Percentiles rank a stretch among this genome's conserved stretches.
These are phyloP conservation scores for Trichophyton mentagrophytes DNA, from an alignment of 2,329 filamentous ascomycete genomes.

Conservation along the genomic window DNA sequence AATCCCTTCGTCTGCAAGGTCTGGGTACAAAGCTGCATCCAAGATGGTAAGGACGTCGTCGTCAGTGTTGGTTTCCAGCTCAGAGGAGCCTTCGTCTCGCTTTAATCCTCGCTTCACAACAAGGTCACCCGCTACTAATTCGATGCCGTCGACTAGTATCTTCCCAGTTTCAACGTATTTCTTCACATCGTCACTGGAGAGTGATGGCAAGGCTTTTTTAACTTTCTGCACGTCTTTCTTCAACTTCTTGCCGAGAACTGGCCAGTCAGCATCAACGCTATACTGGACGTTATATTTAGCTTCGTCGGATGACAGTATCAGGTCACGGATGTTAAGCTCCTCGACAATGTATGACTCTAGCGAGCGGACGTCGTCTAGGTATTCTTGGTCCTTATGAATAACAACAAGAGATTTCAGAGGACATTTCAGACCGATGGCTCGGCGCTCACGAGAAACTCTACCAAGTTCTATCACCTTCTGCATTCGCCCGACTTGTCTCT, in stretches of 20 bases:
- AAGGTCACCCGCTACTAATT: slow-evolving; percentile 68
- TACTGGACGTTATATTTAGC: slow-evolving; percentile 86
- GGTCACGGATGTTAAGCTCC: slow-evolving; percentile 78
- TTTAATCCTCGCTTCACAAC: slow-evolving; percentile 67
- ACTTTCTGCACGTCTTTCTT: slow-evolving; percentile 89
- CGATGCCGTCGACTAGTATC: slow-evolving; percentile 75
- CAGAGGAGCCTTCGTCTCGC: slow-evolving; percentile 56
- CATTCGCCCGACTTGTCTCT: slow-evolving; percentile 80
- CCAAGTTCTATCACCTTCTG: slow-evolving; percentile 89
- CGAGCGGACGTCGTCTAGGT: slow-evolving; percentile 74
- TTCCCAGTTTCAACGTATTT: slow-evolving; percentile 59
- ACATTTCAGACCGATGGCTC: slow-evolving; percentile 74
- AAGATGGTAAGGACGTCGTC: slow-evolving; percentile 83
- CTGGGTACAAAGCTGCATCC: slow-evolving; percentile 69
- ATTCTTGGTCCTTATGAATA: slow-evolving; percentile 69
- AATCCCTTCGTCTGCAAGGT: slow-evolving; percentile 76
- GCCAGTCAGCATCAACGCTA: slow-evolving; percentile 82
- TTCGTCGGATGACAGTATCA: slow-evolving; percentile 76
- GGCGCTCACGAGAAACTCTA: slow-evolving; percentile 72
- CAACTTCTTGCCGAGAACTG: slow-evolving; percentile 87
- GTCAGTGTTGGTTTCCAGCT: slow-evolving; percentile 77
- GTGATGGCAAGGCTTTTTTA: slow-evolving; percentile 70
- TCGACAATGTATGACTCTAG: slow-evolving; percentile 81
- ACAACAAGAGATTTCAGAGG: slow-evolving; percentile 82
- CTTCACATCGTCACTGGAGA: slow-evolving; percentile 72